Conservation (phyloP, 2,329 filamentous ascomycete genomes). For the Diaporthe helianthi region DNA sequence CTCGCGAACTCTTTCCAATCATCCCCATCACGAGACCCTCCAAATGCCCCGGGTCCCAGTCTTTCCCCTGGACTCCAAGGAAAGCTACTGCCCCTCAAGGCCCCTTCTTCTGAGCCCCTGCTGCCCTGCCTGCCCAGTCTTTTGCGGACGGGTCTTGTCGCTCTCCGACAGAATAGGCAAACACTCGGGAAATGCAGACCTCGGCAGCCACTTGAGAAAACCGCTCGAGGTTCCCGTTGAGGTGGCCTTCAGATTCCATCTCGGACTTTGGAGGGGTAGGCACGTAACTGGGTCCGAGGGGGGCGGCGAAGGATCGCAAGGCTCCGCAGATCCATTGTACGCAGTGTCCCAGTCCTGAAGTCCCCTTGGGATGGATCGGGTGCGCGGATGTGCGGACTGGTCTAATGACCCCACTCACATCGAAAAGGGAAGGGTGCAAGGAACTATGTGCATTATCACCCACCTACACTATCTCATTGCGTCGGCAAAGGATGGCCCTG, state of each 20-base stretch:
- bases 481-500: neutral
- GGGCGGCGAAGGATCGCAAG: slow-evolving; percentile 14
- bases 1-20: slow-evolving; percentile 16
- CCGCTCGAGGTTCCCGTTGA: neutral
- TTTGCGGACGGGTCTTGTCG: neutral
- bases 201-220: neutral
- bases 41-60: neutral
- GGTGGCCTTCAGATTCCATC: neutral
- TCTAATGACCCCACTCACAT: neutral
- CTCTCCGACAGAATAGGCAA: neutral
- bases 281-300: slow-evolving; percentile 4
- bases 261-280: slow-evolving; percentile 10
- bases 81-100: neutral
- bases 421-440: neutral
- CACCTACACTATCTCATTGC: neutral
- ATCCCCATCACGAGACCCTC: neutral
- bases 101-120: neutral
- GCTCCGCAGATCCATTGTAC: slow-evolving; percentile 19
- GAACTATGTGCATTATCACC: neutral
- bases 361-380: neutral
- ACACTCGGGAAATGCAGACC: neutral
- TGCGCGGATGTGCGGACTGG: slow-evolving; percentile 14
- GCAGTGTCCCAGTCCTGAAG: neutral
- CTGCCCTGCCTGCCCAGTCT: neutral
- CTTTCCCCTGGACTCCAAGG: neutral